Base-by-base conservation (phyloP, 345 rosid species). In the Noccaea bulbosa region DNA sequence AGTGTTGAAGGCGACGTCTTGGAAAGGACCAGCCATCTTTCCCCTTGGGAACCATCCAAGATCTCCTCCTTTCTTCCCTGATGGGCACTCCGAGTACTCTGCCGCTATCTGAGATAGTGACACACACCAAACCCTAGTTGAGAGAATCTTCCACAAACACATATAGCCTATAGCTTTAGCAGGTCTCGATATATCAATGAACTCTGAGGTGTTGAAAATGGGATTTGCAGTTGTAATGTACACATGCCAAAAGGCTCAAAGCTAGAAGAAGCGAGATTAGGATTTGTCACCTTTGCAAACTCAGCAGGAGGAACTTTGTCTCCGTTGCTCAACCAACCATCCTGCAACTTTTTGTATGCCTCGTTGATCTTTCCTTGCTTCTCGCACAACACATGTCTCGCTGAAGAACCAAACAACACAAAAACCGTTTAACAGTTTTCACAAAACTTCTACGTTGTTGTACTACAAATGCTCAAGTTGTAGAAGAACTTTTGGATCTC, bases 1-100 rank as follows among this genome's bases (percentile, higher is more conserved):
- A 6, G 98, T 89, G 82, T 49, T 79, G 71, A 93, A 93, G 48
- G 98, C 95, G 62, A 93, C 93, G 22, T 91, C 97, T 68, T 89
- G 98, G 79, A 93, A 93, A 8, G 97, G 98, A 8, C 97, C 98
- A 0, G 92, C 96, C 98, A 93, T 93, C 81, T 93, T 93, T 24
- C 98, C 98, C 2, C 97, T 81, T 3, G 97, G 98, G 71, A 93
- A 93, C 97, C 98, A 93, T 80, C 98, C 98, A 76, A 93, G 85
- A 78, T 93, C 98, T 17, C 98, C 98, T 7, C 98, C 98, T 77
- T 93, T 93, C 82, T 93, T 93, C 52, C 96, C 98, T 8, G 98
- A 93, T 20, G 97, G 96, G 45, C 96, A 93, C 67, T 93, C 98
- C 0, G 98, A 93, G 71, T 85, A 93, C 74, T 93, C 97, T 58